Percentiles rank a stretch among this genome's conserved stretches.
phyloP scores from a whole-genome alignment of 495 filamentous ascomycete genomes.

The Lichenothelia convexa region DNA sequence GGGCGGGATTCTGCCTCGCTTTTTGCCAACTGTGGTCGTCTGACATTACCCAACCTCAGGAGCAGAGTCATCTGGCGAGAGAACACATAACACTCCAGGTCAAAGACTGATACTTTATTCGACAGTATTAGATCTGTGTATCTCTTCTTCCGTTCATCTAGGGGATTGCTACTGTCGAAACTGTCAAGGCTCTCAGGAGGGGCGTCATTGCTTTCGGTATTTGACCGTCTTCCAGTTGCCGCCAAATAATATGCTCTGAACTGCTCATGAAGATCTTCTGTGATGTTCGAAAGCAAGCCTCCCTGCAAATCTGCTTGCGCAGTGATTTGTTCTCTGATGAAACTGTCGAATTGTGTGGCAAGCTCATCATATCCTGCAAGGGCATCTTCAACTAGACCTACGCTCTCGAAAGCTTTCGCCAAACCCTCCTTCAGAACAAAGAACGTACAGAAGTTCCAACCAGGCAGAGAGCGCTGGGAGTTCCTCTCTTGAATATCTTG shows the following conservation, averaged over 20 bases:
- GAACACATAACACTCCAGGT: slow-evolving; percentile 91
- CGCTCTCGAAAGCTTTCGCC: slow-evolving; percentile 84
- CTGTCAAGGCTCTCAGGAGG: no score
- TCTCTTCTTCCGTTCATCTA: slow-evolving; percentile 36
- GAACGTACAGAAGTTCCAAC: slow-evolving; percentile 99
- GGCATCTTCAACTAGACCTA: slow-evolving; percentile 89
- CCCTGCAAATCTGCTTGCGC: slow-evolving; percentile 39
- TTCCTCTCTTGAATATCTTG: slow-evolving; percentile 94
- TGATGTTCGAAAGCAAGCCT: slow-evolving; percentile 45
- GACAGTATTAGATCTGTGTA: slow-evolving; percentile 86
- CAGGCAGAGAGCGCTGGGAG: slow-evolving; percentile 67
- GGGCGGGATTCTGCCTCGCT: no score
- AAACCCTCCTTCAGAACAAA: slow-evolving; percentile 94
- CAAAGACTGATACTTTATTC: slow-evolving; percentile 94
- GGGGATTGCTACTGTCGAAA: no score
- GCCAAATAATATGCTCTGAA: not conserved
- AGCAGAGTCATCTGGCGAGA: slow-evolving; percentile 70
- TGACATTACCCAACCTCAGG: slow-evolving; percentile 58
- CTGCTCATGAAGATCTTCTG: slow-evolving; percentile 46
- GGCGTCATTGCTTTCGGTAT: no score
- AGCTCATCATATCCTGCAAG: slow-evolving; percentile 86
- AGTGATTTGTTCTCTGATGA: slow-evolving; percentile 54
- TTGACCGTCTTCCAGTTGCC: not conserved
- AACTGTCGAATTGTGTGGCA: slow-evolving; percentile 61
- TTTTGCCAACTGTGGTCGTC: slow-evolving; percentile 8